Evolutionary conservation across 257 asterid genomes (phyloP).

Genomic region (Solanum lycopersicoides): DNA sequence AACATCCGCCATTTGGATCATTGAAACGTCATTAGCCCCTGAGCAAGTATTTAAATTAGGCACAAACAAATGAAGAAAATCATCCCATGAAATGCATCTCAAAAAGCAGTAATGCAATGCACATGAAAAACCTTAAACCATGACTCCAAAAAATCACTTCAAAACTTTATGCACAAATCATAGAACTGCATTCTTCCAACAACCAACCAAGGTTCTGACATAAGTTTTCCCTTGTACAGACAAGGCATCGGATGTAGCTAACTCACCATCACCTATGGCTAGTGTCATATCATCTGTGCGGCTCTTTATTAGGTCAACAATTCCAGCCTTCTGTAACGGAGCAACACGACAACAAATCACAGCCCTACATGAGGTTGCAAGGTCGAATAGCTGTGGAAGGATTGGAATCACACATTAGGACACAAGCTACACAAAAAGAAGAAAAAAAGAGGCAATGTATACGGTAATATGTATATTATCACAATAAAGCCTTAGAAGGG

Average conservation of each 20-base stretch:
- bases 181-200: background rate
- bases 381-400: slow-evolving; percentile 71
- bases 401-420: slow-evolving; percentile 18
- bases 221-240: background rate
- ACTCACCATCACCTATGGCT: slow-evolving; percentile 98
- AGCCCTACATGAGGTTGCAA: slow-evolving; percentile 79
- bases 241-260: background rate
- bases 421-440: background rate
- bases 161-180: background rate
- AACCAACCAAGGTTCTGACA: background rate
- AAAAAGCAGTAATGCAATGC: background rate
- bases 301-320: slow-evolving; percentile 83
- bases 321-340: slow-evolving; percentile 98
- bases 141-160: background rate
- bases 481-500: background rate
- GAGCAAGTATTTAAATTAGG: slow-evolving; percentile 15
- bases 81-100: background rate
- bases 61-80: slow-evolving; percentile 1
- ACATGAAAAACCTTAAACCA: background rate
- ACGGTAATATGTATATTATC: background rate
- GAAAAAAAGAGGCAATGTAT: background rate
- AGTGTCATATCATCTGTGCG: slow-evolving; percentile 96
- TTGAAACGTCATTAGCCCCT: slow-evolving; percentile 99
- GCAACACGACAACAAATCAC: slow-evolving; percentile 98
- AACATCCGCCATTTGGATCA: slow-evolving; percentile 99